Percentiles rank a stretch among this genome's conserved stretches.
Conservation (phyloP, 2,329 filamentous ascomycete species). For the Neopestalotiopsis rosae region DNA sequence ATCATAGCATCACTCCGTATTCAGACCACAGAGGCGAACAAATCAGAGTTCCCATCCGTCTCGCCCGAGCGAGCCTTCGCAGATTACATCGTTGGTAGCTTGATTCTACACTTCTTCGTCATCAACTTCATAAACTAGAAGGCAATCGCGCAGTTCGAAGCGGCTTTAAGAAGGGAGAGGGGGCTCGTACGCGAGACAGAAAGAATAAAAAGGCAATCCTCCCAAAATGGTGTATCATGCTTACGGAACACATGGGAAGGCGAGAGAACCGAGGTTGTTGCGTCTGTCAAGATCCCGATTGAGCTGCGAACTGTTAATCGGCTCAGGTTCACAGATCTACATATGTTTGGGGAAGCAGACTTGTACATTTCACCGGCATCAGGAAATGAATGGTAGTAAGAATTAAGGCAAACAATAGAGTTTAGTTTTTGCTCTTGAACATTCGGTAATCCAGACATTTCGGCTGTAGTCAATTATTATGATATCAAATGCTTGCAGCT, state of each 20-base stretch:
- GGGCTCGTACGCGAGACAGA: neutral
- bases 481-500: neutral
- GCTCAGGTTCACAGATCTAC: neutral
- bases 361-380: neutral
- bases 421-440: neutral
- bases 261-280: neutral
- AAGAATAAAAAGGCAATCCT: neutral
- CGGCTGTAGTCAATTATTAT: slow-evolving; percentile 26
- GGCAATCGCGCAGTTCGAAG: neutral
- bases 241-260: neutral
- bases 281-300: neutral
- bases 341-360: neutral
- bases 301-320: neutral
- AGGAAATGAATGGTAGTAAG: neutral
- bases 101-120: slow-evolving; percentile 98
- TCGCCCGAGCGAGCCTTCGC: slow-evolving; percentile 92
- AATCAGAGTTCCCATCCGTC: slow-evolving; percentile 75
- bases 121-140: slow-evolving; percentile 97
- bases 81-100: slow-evolving; percentile 91
- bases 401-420: slow-evolving; percentile 8
- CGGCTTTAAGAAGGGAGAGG: neutral
- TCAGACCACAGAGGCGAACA: slow-evolving; percentile 86
- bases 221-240: neutral
- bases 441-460: neutral
- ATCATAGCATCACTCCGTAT: slow-evolving; percentile 75